Base-by-base conservation (phyloP, 495 filamentous ascomycete species). In the Trichocladium antarcticum region DNA sequence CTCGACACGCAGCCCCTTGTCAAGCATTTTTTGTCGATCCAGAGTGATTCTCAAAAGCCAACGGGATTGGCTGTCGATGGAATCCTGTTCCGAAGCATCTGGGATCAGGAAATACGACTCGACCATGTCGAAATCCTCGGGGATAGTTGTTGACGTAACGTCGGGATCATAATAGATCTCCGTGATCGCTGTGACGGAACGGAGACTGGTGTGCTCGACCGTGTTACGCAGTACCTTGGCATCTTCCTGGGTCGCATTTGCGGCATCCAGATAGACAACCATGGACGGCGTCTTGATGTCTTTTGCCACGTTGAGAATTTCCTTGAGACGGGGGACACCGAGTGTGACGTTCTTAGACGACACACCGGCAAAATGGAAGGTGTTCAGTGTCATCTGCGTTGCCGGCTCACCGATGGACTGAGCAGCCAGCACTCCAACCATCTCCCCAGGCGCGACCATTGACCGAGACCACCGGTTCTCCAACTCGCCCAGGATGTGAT, bases 351-450 rank as follows among this genome's bases (percentile, higher is more conserved):
- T 99, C 81, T 99, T 99, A 19, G 92, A 95, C 1, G 93, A 93
- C 37, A 98, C 88, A 93, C 92, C 92, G 66, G 92, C 88, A 69
- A 99, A 97, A 77, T 99, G 92, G 82, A 99, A 99, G 22, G 92
- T 99, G 68, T 99, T 99, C 40, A 99, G 68, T 0, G 92, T 99
- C 92, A 99, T 99, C 71, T 99, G 92, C 1, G 92, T 99, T 37
- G 92, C 92, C 16, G 92, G 92, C 65, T 99, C 92, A 73, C 92
- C 92, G 66, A 99, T 97, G 21, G 89, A 96, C 68, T 99, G 92
- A 10, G 92, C 92, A 47, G 92, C 92, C 59, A 99, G 76, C 28
- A 97, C 93, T 64, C 92, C 92, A 46, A 97, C 93, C 92, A 99
- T 99, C 65, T 99, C 92, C 55, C 92, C 92, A 28, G 92, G 87